Evolutionary conservation across 2,329 filamentous ascomycete species (phyloP).

Genomic region (Paecilomyces sp.): DNA sequence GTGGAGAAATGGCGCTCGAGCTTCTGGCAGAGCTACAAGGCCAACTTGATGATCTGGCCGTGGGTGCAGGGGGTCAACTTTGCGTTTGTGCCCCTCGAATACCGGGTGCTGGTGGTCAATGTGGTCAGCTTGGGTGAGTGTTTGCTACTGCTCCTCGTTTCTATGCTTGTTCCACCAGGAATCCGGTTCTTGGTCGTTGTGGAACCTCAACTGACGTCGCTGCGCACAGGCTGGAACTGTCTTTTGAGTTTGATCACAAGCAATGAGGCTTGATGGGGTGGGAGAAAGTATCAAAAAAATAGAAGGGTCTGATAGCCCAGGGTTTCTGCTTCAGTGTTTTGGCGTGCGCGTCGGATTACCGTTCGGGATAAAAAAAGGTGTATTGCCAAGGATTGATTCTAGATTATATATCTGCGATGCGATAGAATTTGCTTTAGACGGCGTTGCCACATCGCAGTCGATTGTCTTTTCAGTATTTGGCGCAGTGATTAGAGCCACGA

Average conservation of each 20-base stretch:
- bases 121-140: constrained; percentile 61
- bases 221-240: constrained; percentile 49
- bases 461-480: neutral
- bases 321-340: constrained; percentile 20
- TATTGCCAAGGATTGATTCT: neutral
- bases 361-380: neutral
- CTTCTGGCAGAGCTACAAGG: constrained; percentile 64
- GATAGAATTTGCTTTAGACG: neutral
- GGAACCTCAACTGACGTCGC: constrained; percentile 10
- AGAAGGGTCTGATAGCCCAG: neutral
- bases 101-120: constrained; percentile 81
- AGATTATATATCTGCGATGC: neutral
- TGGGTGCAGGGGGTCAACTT: constrained; percentile 81
- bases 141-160: neutral
- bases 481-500: neutral
- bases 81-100: constrained; percentile 73
- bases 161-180: neutral
- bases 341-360: constrained; percentile 18
- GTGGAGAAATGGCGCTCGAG: constrained; percentile 64
- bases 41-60: constrained; percentile 88
- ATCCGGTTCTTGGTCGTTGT: neutral
- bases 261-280: constrained; percentile 21
- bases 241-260: constrained; percentile 52
- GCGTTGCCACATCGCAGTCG: neutral
- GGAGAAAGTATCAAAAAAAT: neutral